Conservation (phyloP, 441 rosid genomes). For the Omphalea diandra region DNA sequence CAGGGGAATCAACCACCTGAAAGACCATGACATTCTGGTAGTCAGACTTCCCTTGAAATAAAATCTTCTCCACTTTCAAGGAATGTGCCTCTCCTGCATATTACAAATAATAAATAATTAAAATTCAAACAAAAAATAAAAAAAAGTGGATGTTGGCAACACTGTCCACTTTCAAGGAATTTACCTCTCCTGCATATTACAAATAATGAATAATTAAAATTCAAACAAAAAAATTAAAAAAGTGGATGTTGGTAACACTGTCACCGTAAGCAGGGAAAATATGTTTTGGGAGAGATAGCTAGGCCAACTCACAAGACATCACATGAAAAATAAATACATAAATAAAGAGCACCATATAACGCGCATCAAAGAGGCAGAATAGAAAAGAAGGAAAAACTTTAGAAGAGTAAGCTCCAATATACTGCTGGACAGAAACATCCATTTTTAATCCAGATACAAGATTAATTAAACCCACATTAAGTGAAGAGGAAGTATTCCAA, state of each 20-base stretch:
- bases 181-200: conserved; percentile 97
- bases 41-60: conserved; percentile 93
- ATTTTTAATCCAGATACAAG: too few relatives aligned
- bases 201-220: too few relatives aligned
- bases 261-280: not conserved
- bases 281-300: not conserved
- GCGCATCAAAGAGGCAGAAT: not conserved
- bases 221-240: too few relatives aligned
- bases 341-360: not conserved
- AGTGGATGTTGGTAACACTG: not conserved
- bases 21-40: conserved; percentile 95
- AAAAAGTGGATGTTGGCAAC: too few relatives aligned
- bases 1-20: conserved; percentile 51
- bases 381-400: not conserved
- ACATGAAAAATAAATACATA: too few relatives aligned
- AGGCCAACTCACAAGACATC: not conserved
- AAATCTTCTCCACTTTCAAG: conserved; percentile 81
- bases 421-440: not conserved
- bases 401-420: not conserved
- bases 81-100: conserved; percentile 98
- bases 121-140: too few relatives aligned
- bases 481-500: not conserved
- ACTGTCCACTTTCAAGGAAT: conserved; percentile 94
- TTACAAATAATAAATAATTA: too few relatives aligned
- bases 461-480: not conserved